These are phyloP conservation scores for Entonaema liquescens DNA, from an alignment of 495 filamentous ascomycete genomes.

Conservation along the genomic window DNA sequence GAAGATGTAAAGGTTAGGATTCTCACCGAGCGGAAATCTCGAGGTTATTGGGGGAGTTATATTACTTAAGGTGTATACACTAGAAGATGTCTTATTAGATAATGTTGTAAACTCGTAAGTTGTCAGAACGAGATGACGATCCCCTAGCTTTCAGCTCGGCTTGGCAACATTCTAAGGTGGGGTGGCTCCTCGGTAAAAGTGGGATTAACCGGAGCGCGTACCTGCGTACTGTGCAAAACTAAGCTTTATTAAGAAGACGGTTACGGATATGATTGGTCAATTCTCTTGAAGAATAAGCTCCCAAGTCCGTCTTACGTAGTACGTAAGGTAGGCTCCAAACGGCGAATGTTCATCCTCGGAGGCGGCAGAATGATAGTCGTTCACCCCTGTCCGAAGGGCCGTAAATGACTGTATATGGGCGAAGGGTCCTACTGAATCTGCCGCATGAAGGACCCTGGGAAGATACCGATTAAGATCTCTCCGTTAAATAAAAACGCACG, in stretches of 20 bases:
- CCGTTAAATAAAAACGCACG: neutral
- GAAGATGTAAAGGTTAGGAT: too few relatives aligned
- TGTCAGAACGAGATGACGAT: neutral
- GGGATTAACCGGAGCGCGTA: neutral
- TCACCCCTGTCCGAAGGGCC: neutral
- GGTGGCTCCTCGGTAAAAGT: neutral
- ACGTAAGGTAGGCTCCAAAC: neutral
- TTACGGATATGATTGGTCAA: neutral
- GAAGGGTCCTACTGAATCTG: neutral
- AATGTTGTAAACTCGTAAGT: neutral
- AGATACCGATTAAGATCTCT: neutral
- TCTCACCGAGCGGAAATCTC: too few relatives aligned
- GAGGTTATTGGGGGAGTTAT: too few relatives aligned
- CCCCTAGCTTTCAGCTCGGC: conserved; percentile 19
- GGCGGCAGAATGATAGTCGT: too few relatives aligned
- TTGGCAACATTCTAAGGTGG: conserved; percentile 20
- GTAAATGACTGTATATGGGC: neutral
- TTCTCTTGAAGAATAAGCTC: neutral
- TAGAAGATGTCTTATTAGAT: too few relatives aligned
- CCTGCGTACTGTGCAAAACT: neutral
- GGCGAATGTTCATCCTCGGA: neutral
- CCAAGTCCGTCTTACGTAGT: neutral
- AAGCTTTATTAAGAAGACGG: neutral
- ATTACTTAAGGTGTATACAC: too few relatives aligned
- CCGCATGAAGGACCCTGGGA: neutral